Base-by-base conservation (phyloP, 2,329 filamentous ascomycete species). In the Botrytis porri region DNA sequence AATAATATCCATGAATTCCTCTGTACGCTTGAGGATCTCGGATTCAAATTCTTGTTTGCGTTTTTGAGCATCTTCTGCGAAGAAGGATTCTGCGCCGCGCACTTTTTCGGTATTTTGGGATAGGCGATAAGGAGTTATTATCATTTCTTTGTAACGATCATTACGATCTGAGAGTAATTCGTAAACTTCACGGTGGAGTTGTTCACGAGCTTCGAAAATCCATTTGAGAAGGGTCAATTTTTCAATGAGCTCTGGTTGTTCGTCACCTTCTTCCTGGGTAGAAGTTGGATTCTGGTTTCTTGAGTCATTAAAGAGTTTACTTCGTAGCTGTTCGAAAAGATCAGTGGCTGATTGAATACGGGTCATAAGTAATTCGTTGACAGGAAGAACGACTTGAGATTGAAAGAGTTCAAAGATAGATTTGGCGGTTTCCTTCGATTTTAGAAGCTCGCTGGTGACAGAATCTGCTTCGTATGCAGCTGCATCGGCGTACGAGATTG, bases 161-260 rank as follows among this genome's bases (percentile, higher is more conserved):
- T 97, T 96, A 69, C 95, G 92, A 80, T 95, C 93, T 32, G 90
- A 91, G 48, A 97, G 88, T 18, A 98, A 84, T 77, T 97, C 93
- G 80, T 94, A 97, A 70, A 95, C 88, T 78, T 94, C 92, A 61
- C 93, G 90, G 83, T 98, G 92, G 14, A 98, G 86, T 64, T 88
- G 87, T 82, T 99, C 96, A n/a, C 95, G 90, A 1, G 93, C 92
- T 81, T 99, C 96, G 78, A 98, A 98, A 14, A 98, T 90, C 95
- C 96, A 98, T 80, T 98, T 99, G 22, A 98, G 86, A 65, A 98
- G 88, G 0, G 95, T 98, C 20, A 99, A 86, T 82, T 97, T 97
- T 82, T 99, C 96, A 3, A 98, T 85, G 0, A 98, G 86, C 82
- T 99, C 96, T 0, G 96, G 96, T 80, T 95, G 91, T 81, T 98